phyloP scores from a whole-genome alignment of 257 asterid species.

The Solanum chilense region DNA sequence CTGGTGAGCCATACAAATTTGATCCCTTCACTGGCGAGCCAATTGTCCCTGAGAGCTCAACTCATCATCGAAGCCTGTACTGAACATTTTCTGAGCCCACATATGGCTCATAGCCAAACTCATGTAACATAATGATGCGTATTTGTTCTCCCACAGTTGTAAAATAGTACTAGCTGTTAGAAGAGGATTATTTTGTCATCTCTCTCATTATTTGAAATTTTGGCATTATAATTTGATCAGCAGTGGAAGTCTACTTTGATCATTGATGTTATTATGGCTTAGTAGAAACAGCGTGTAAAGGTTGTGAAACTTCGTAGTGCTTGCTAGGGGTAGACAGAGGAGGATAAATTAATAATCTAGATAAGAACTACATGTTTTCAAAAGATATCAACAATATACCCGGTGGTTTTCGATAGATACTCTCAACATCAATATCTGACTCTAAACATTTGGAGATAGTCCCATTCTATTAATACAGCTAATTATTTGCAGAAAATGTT shows the following conservation, averaged over 20 bases:
- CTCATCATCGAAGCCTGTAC: not conserved
- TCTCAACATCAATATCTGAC: no score
- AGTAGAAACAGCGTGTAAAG: not conserved
- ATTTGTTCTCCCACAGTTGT: not conserved
- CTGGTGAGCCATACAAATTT: slow-evolving; percentile 82
- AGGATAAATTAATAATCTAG: not conserved
- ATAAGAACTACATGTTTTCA: not conserved
- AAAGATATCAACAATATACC: not conserved
- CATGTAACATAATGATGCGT: not conserved
- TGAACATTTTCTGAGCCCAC: not conserved
- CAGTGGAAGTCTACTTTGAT: not conserved
- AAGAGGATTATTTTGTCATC: not conserved
- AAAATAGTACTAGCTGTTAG: not conserved
- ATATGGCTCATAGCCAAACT: not conserved
- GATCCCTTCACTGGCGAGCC: slow-evolving; percentile 97
- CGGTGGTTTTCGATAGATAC: no score
- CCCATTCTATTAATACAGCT: not conserved
- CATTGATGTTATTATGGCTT: not conserved
- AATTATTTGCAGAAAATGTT: not conserved
- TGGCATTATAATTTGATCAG: not conserved
- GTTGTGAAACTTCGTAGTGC: not conserved
- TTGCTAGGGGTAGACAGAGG: not conserved
- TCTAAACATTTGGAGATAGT: no score
- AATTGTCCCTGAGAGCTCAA: slow-evolving; percentile 28
- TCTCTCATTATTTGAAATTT: not conserved